Evolutionary conservation across 1,139 yeast species (phyloP).

Genomic region (Geotrichum reessii): DNA sequence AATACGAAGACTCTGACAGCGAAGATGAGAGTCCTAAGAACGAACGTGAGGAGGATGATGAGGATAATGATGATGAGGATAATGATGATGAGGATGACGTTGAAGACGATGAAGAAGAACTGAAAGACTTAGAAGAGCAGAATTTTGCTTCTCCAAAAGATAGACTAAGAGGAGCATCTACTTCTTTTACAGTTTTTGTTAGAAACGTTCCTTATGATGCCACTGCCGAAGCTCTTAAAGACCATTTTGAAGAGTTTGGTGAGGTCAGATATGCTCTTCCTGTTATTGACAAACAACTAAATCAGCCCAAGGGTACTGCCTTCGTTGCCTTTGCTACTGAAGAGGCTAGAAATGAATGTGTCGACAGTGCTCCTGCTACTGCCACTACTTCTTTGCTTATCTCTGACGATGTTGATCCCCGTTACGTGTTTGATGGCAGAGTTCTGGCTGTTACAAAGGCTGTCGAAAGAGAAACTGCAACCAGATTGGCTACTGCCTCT

Average conservation of each 20-base stretch:
- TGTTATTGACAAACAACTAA: slow-evolving; percentile 79
- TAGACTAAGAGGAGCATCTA: slow-evolving; percentile 19
- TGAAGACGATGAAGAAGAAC: slow-evolving; percentile 28
- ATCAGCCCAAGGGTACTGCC: slow-evolving; percentile 89
- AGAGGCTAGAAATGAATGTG: slow-evolving; percentile 60
- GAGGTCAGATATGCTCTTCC: slow-evolving; percentile 89
- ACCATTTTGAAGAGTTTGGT: slow-evolving; percentile 80
- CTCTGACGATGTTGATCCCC: slow-evolving; percentile 86
- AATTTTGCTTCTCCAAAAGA: slow-evolving; percentile 11
- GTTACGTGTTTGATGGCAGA: slow-evolving; percentile 89
- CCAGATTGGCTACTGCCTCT: slow-evolving; percentile 64
- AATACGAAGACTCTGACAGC: slow-evolving; percentile 37
- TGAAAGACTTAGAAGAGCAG: slow-evolving; percentile 33
- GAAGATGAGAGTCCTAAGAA: slow-evolving; percentile 32
- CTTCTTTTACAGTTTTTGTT: slow-evolving; percentile 52
- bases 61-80: slow-evolving; percentile 30
- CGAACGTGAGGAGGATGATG: slow-evolving; percentile 19
- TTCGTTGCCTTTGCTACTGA: slow-evolving; percentile 76
- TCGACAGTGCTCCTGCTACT: slow-evolving; percentile 72
- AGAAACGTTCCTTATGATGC: slow-evolving; percentile 95
- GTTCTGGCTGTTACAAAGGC: slow-evolving; percentile 78
- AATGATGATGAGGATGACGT: slow-evolving; percentile 31
- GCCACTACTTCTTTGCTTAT: slow-evolving; percentile 73
- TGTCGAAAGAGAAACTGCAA: slow-evolving; percentile 84
- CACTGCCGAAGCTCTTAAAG: slow-evolving; percentile 66